Percentiles rank a stretch among this genome's conserved stretches.
Conservation (phyloP, 106 monocot species). For the Ottelia alismoides region DNA sequence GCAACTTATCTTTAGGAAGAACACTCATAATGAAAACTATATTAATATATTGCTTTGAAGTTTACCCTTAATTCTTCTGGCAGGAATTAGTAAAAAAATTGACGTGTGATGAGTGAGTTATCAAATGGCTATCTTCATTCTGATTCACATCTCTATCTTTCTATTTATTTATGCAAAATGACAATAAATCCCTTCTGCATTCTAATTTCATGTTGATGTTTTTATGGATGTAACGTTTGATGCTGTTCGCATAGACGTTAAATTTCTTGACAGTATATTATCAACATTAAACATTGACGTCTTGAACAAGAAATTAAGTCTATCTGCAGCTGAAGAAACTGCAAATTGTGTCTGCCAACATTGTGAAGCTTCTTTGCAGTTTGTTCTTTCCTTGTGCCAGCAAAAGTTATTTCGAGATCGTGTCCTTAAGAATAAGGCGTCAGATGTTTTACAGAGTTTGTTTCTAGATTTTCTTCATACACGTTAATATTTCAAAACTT, state of each 20-base stretch:
- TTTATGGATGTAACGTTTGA: constrained; percentile 89
- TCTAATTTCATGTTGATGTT: constrained; percentile 78
- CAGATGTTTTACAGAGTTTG: background rate
- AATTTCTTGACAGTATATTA: constrained; percentile 31
- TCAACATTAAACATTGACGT: constrained; percentile 31
- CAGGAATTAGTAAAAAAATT: no score
- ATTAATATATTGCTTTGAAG: no score
- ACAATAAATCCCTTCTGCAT: no score
- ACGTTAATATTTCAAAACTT: background rate
- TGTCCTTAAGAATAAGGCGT: constrained; percentile 81
- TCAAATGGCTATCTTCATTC: no score
- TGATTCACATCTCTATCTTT: no score
- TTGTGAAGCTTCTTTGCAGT: constrained; percentile 91
- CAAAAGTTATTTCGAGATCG: constrained; percentile 81
- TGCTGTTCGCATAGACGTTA: constrained; percentile 70
- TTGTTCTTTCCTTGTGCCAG: constrained; percentile 76
- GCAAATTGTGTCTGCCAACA: constrained; percentile 55
- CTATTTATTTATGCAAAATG: no score
- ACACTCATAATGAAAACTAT: no score
- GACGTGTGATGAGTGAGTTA: no score
- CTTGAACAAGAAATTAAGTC: constrained; percentile 17
- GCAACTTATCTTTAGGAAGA: no score
- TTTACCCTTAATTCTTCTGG: no score
- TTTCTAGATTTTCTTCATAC: no score
- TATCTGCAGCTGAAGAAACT: constrained; percentile 33